Evolutionary conservation across 2,329 filamentous ascomycete species (phyloP).

Genomic region (Phaeosphaeria sp.): DNA sequence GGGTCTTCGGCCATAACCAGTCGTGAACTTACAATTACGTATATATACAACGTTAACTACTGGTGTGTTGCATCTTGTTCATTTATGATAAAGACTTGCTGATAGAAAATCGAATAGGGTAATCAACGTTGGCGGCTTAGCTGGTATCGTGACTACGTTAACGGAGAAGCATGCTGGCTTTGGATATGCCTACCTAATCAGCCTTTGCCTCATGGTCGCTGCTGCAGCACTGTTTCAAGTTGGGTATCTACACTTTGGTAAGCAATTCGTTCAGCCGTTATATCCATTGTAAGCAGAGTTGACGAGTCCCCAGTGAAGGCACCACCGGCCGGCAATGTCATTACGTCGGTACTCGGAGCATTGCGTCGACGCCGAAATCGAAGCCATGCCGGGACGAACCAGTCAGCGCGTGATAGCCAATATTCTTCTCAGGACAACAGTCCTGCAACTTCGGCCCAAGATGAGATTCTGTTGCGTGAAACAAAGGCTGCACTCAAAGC

Average conservation of each 20-base stretch:
- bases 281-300: neutral
- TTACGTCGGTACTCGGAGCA: neutral
- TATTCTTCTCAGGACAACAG: neutral
- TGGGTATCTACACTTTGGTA: neutral
- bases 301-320: neutral
- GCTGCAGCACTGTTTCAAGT: neutral
- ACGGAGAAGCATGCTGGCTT: neutral
- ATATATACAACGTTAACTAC: neutral
- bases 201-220: neutral
- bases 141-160: neutral
- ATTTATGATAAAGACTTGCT: neutral
- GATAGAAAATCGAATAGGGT: neutral
- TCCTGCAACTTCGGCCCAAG: neutral
- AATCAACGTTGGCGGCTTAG: neutral
- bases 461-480: neutral
- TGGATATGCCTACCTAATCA: neutral
- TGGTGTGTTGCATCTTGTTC: neutral
- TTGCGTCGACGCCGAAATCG: neutral
- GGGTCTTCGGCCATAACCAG: neutral
- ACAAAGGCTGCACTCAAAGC: neutral
- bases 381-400: neutral
- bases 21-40: neutral
- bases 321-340: neutral
- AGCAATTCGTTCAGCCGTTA: neutral
- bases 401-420: neutral